A percentile compares a stretch with the other conserved stretches of the same genome.
These are phyloP conservation scores for Elsinoe necatrix DNA, from an alignment of 2,329 filamentous ascomycete species.

Conservation along the genomic window DNA sequence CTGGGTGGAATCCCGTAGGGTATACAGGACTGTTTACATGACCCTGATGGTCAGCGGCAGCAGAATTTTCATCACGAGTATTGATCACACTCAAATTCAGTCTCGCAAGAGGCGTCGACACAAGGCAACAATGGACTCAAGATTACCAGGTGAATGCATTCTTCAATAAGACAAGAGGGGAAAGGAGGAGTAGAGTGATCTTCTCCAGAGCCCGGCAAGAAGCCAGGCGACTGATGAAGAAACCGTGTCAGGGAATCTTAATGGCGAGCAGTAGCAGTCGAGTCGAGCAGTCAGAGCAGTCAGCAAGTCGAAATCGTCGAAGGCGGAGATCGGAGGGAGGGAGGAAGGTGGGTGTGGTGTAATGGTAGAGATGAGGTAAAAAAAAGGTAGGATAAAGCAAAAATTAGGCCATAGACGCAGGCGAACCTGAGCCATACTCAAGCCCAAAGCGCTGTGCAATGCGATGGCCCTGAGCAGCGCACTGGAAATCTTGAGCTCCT, in stretches of 20 bases:
- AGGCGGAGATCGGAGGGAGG: background rate
- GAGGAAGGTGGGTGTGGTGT: background rate
- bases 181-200: background rate
- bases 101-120: too few relatives aligned
- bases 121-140: too few relatives aligned
- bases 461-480: background rate
- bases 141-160: background rate
- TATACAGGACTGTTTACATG: too few relatives aligned
- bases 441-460: conserved; percentile 12
- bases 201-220: conserved; percentile 7
- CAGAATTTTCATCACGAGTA: too few relatives aligned
- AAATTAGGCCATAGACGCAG: conserved; percentile 6
- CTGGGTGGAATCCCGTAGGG: too few relatives aligned
- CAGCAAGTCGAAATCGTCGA: background rate
- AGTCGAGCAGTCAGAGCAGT: background rate
- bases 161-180: too few relatives aligned
- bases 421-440: conserved; percentile 7
- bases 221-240: conserved; percentile 11
- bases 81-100: too few relatives aligned
- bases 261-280: background rate
- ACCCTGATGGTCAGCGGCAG: too few relatives aligned
- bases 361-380: background rate
- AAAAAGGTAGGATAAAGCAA: conserved; percentile 14
- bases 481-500: conserved; percentile 10
- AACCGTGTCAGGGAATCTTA: background rate